Evolutionary conservation across 2,329 filamentous ascomycete species (phyloP), one percentile per base, ranked within the genome.

Genomic region (Verticillium alfalfae): DNA sequence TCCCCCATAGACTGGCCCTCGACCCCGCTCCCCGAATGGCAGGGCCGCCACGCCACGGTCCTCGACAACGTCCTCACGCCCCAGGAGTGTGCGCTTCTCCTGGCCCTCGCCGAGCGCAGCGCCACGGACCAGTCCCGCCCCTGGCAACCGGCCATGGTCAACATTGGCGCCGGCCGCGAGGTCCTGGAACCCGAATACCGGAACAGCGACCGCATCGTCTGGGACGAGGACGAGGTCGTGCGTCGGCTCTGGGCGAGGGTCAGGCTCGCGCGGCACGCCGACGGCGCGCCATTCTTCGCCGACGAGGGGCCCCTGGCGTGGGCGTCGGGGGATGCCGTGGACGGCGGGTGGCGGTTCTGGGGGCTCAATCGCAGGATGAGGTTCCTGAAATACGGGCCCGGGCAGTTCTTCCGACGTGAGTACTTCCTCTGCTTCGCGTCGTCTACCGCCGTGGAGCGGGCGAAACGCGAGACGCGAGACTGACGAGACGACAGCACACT

Each of bases 161-260:
- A 89, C 70, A 72, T 85, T 31, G 89, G 89, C 5, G 72, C 73
- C 5, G 89, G 89, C 3, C 76, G 71, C 61, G 87, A 94, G 73
- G 73, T 79, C 2, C 72, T 87, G 52, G 75, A 80, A 4, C 77
- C 82, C 1, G 81, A 85, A 9, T 84, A 85, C 57, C 81, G 91
- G 16, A 88, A 90, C 64, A 88, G 88, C 68, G 88, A 88, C n/a
- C 83, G 91, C 3, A 91, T 94, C 65, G 88, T 95, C 66, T 91
- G 87, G 84, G 90, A 95, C 69, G 75, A 82, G 15, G 77, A 81
- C 57, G 82, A 84, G 1, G 66, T 94, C 1, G 87, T 85, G 0
- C 79, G 84, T 31, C 82, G 84, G 26, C 68, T 95, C 0, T 88
- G 89, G 82, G 78, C 75, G 49, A 81, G 91, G 10, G 83, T 88